Base-by-base conservation (phyloP, 164 flowering plant species). In the Akebia trifoliata region DNA sequence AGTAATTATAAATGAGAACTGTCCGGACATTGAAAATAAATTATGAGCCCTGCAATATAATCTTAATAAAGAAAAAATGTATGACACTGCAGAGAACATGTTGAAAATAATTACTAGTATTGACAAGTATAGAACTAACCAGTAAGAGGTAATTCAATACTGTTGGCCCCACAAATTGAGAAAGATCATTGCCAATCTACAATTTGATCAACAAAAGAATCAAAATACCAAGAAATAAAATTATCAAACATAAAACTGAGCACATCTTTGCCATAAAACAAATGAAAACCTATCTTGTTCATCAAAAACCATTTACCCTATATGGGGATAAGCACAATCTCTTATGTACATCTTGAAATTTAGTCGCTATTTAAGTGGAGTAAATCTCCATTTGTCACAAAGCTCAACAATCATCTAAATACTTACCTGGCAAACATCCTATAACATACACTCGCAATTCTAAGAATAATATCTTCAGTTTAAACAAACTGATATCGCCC, bases 151-250 rank as follows among this genome's bases (percentile, higher is more conserved):
- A 67, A 70, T 68, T 86, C 73, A 86, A 59, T 57, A 82, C 42
- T 31, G 79, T 60, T 22, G 94, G 94, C 31, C 94, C 94, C 25
- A 84, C 83, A 60, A 86, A 86, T 70, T 84, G 94, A 25, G 84
- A 78, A 65, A 75, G 65, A 74, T 86, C 94, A 69, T 81, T 84
- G 53, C 87, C 87, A 58, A 86, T 74, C 94, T 86, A 59, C 76
- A 78, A 45, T 51, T 40, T 28, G 47, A 57, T 36, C 11, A 53
- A 43, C 18, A 17, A 51, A 34, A 40, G 18, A 37, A 36, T 57
- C 53, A 61, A 31, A 2, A 38, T 3, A 11, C 30, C 2, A 20
- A 15, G 46, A 53, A 42, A 26, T 61, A 17, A 26, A 50, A 26
- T 36, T 20, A 32, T 37, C 49, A 56, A 38, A n/a, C 38, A 56